These are phyloP conservation scores for Cladosporium halotolerans DNA, from an alignment of 2,329 filamentous ascomycete genomes.

Conservation along the genomic window DNA sequence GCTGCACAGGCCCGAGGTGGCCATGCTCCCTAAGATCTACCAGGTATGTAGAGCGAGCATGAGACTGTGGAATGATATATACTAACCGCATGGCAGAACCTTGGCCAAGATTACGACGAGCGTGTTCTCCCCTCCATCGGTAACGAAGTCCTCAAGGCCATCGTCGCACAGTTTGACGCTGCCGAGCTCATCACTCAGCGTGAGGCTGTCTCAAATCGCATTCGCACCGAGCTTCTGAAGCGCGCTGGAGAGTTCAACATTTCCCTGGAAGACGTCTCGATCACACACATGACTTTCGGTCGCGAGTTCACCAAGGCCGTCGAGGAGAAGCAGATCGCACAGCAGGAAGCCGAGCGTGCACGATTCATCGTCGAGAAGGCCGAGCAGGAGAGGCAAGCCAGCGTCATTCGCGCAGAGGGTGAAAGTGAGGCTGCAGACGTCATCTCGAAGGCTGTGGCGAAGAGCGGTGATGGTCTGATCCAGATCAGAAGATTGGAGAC, in stretches of 20 bases:
- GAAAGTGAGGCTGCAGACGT: slow-evolving; percentile 96
- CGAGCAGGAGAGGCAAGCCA: slow-evolving; percentile 97
- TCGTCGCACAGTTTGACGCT: slow-evolving; percentile 49
- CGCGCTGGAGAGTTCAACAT: slow-evolving; percentile 98
- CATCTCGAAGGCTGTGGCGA: slow-evolving; percentile 87
- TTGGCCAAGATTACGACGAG: slow-evolving; percentile 94
- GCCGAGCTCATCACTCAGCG: slow-evolving; percentile 85
- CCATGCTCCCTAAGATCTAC: slow-evolving; percentile 93
- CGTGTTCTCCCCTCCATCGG: slow-evolving; percentile 49
- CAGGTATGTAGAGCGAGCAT: slow-evolving; percentile 59
- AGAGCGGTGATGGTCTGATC: slow-evolving; percentile 86
- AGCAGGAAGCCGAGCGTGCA: slow-evolving; percentile 95
- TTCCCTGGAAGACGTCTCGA: slow-evolving; percentile 94
- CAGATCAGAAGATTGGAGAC: slow-evolving; percentile 97
- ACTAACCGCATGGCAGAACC: slow-evolving; percentile 56
- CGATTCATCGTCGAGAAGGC: slow-evolving; percentile 98
- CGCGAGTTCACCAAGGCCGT: slow-evolving; percentile 98
- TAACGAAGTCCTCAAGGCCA: slow-evolving; percentile 51
- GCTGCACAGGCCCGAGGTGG: slow-evolving; percentile 87
- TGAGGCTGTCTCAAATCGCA: slow-evolving; percentile 91
- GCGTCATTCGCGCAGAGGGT: slow-evolving; percentile 95
- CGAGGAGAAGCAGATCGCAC: slow-evolving; percentile 99
- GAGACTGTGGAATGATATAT: neutral
- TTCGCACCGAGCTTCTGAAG: slow-evolving; percentile 84
- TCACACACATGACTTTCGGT: slow-evolving; percentile 99